phyloP scores from a whole-genome alignment of 2,329 filamentous ascomycete species.

The Aspergillus sp. region DNA sequence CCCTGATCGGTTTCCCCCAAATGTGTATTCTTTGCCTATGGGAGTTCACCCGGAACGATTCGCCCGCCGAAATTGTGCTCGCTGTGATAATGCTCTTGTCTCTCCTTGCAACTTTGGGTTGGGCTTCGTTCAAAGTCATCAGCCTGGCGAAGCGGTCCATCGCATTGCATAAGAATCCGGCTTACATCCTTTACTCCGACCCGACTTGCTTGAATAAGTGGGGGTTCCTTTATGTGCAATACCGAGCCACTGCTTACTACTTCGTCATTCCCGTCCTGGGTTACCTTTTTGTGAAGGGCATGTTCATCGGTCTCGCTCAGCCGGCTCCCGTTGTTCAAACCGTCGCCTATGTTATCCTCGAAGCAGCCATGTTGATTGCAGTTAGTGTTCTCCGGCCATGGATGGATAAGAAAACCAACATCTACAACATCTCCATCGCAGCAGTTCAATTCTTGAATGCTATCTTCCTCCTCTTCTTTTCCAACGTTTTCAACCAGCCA shows the following conservation, averaged over 20 bases:
- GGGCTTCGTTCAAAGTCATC: conserved; percentile 89
- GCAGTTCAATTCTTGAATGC: conserved; percentile 88
- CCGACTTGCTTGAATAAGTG: conserved; percentile 94
- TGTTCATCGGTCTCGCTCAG: conserved; percentile 85
- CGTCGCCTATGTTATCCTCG: conserved; percentile 78
- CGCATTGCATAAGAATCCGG: conserved; percentile 89
- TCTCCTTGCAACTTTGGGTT: conserved; percentile 73
- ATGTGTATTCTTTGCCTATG: conserved; percentile 88
- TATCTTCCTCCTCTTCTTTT: conserved; percentile 87
- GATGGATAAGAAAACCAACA: conserved; percentile 99
- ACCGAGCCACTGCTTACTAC: conserved; percentile 93
- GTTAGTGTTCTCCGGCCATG: conserved; percentile 82
- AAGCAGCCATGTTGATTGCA: conserved; percentile 73
- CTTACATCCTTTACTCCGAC: conserved; percentile 95
- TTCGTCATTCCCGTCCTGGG: conserved; percentile 78
- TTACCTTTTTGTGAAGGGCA: conserved; percentile 82
- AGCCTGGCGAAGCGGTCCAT: conserved; percentile 85
- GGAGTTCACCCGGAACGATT: conserved; percentile 87
- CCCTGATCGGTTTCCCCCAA: conserved; percentile 87
- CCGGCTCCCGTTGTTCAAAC: conserved; percentile 70
- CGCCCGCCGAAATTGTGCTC: conserved; percentile 79
- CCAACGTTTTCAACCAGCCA: conserved; percentile 80
- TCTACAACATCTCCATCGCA: conserved; percentile 91
- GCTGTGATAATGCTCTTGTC: conserved; percentile 87
- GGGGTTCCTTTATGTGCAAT: conserved; percentile 97